phyloP scores from a whole-genome alignment of 2,329 filamentous ascomycete species.

The Zymoseptoria brevis region DNA sequence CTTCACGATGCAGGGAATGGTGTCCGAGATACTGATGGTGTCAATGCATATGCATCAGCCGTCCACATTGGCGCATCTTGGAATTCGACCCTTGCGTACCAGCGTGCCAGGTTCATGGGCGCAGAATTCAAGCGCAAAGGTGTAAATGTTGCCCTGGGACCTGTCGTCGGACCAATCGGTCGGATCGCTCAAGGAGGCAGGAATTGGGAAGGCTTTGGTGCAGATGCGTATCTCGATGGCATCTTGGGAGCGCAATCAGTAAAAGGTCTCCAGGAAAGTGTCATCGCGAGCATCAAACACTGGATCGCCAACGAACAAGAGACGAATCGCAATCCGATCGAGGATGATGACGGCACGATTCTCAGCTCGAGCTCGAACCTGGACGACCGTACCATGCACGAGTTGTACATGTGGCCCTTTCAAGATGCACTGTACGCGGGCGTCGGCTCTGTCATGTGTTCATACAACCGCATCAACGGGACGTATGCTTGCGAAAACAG shows the following conservation, averaged over 20 bases:
- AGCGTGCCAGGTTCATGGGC: constrained; percentile 47
- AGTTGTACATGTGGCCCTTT: constrained; percentile 56
- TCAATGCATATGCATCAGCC: constrained; percentile 37
- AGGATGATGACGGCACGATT: constrained; percentile 17
- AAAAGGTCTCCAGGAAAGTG: constrained; percentile 49
- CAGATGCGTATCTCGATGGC: constrained; percentile 58
- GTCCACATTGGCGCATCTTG: constrained; percentile 42
- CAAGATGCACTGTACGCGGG: constrained; percentile 41
- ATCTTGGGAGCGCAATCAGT: constrained; percentile 46
- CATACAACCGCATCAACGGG: constrained; percentile 25
- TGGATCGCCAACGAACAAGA: constrained; percentile 46
- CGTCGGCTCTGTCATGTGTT: background rate
- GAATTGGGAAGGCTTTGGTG: constrained; percentile 69
- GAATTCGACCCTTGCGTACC: constrained; percentile 47
- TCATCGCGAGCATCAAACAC: constrained; percentile 53
- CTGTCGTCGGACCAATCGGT: constrained; percentile 60
- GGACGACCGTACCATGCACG: constrained; percentile 58
- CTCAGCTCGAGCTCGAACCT: constrained; percentile 44
- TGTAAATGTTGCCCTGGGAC: constrained; percentile 61
- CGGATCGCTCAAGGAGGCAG: constrained; percentile 59
- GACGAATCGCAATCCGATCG: constrained; percentile 39
- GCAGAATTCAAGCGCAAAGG: constrained; percentile 45
- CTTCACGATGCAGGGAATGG: constrained; percentile 37
- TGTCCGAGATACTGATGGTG: constrained; percentile 36
- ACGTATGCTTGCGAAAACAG: constrained; percentile 61